phyloP scores from a whole-genome alignment of 1,139 yeast genomes.

The Ashbya aceris region DNA sequence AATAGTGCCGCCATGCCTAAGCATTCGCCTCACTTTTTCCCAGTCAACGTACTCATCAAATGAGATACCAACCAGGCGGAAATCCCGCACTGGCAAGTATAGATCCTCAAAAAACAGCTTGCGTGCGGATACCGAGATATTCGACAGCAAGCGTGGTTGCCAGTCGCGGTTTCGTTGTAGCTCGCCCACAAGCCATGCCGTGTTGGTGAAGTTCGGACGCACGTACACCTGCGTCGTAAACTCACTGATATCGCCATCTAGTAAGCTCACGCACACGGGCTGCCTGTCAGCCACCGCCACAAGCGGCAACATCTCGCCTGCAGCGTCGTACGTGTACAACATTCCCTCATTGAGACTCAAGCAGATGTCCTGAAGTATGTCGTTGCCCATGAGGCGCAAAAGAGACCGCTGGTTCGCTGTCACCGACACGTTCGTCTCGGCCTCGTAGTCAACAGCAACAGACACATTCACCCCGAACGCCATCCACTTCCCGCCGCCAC shows the following conservation, averaged over 20 bases:
- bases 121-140: slow-evolving; percentile 15
- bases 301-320: slow-evolving; percentile 9
- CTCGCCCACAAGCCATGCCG: too few relatives aligned
- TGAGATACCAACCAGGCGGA: slow-evolving; percentile 15
- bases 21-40: slow-evolving; percentile 14
- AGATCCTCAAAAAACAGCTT: slow-evolving; percentile 9
- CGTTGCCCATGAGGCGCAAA: slow-evolving; percentile 13
- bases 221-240: slow-evolving; percentile 18
- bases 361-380: slow-evolving; percentile 17
- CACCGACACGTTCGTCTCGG: slow-evolving; percentile 7
- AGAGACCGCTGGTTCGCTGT: slow-evolving; percentile 10
- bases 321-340: slow-evolving; percentile 16
- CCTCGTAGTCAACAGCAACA: slow-evolving; percentile 19
- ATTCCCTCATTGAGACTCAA: slow-evolving; percentile 18
- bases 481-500: slow-evolving; percentile 1
- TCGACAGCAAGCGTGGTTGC: slow-evolving; percentile 12
- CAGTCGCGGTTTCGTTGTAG: too few relatives aligned
- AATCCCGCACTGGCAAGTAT: slow-evolving; percentile 2
- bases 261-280: slow-evolving; percentile 20
- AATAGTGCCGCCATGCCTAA: slow-evolving; percentile 15
- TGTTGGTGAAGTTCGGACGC: slow-evolving; percentile 13
- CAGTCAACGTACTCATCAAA: slow-evolving; percentile 26
- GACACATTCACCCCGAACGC: slow-evolving; percentile 12
- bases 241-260: slow-evolving; percentile 13
- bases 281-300: slow-evolving; percentile 15